A percentile compares a stretch with the other conserved stretches of the same genome.
These are phyloP conservation scores for Saturnispora sekii DNA, from an alignment of 805 yeast genomes.

Conservation along the genomic window DNA sequence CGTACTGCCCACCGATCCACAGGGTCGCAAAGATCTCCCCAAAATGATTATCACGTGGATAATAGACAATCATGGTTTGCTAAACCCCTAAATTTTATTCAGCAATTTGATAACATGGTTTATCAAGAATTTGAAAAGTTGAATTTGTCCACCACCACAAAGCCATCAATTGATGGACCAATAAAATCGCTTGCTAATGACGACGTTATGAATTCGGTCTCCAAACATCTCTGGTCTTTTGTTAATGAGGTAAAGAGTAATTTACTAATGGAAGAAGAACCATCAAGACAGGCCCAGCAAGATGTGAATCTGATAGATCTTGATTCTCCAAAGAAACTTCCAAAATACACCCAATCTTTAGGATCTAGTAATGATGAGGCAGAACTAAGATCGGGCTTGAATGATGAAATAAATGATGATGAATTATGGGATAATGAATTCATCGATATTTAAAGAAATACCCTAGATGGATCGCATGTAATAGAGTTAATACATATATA, in stretches of 20 bases:
- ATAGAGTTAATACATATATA: background rate
- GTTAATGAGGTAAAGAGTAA: conserved; percentile 38
- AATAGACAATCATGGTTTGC: conserved; percentile 25
- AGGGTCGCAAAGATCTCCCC: no score
- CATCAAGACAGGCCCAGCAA: conserved; percentile 7
- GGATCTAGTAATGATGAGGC: background rate
- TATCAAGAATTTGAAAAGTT: conserved; percentile 57
- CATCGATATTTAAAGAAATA: conserved; percentile 8
- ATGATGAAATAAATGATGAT: conserved; percentile 10
- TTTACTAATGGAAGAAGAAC: conserved; percentile 17
- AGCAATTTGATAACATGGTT: conserved; percentile 57
- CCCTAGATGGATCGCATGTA: background rate
- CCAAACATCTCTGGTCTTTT: conserved; percentile 39
- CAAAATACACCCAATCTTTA: background rate
- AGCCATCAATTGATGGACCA: conserved; percentile 15
- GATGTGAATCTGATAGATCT: conserved; percentile 4
- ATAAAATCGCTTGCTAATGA: conserved; percentile 17
- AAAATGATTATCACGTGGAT: background rate
- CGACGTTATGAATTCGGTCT: conserved; percentile 30
- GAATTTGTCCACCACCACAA: conserved; percentile 27
- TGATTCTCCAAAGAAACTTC: conserved; percentile 1
- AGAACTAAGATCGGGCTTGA: conserved; percentile 1
- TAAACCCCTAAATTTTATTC: conserved; percentile 51
- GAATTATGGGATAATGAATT: conserved; percentile 22
- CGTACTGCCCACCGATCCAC: no score